phyloP scores from a whole-genome alignment of 2,329 filamentous ascomycete species.

The Verticillium tricorpus region DNA sequence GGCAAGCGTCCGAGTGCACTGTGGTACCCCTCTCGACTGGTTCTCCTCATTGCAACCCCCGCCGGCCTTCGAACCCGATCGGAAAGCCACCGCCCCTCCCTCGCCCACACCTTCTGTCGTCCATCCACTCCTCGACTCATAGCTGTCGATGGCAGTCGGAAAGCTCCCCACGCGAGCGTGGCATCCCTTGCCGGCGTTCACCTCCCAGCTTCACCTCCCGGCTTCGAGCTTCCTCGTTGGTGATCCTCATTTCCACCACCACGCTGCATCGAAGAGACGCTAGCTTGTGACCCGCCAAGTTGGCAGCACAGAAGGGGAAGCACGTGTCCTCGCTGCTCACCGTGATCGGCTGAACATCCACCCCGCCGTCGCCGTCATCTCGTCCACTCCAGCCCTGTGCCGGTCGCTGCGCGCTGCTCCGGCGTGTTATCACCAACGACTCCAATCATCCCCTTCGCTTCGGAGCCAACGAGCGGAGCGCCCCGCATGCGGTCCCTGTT shows the following conservation, averaged over 20 bases:
- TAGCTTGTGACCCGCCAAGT: background rate
- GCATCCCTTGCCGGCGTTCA: too few species aligned
- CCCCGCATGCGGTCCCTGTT: background rate
- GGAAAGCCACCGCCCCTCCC: background rate
- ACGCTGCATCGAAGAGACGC: background rate
- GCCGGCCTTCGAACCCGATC: background rate
- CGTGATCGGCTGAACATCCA: background rate
- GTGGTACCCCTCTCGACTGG: background rate
- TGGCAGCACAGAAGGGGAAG: background rate
- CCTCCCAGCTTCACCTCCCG: background rate
- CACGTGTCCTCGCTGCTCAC: background rate
- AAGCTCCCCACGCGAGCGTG: background rate
- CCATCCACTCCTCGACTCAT: background rate
- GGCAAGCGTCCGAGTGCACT: constrained; percentile 1
- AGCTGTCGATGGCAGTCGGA: background rate
- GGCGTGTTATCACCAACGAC: background rate
- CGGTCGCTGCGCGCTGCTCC: background rate
- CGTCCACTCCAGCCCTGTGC: background rate
- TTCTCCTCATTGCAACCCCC: background rate
- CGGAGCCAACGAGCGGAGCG: background rate
- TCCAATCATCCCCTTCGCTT: background rate
- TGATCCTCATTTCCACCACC: background rate
- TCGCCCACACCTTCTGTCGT: background rate
- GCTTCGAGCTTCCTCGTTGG: background rate
- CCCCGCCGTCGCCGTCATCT: background rate